Conservation (phyloP, 1,284 basidiomycete species). For the Cutaneotrichosporon spelunceum region DNA sequence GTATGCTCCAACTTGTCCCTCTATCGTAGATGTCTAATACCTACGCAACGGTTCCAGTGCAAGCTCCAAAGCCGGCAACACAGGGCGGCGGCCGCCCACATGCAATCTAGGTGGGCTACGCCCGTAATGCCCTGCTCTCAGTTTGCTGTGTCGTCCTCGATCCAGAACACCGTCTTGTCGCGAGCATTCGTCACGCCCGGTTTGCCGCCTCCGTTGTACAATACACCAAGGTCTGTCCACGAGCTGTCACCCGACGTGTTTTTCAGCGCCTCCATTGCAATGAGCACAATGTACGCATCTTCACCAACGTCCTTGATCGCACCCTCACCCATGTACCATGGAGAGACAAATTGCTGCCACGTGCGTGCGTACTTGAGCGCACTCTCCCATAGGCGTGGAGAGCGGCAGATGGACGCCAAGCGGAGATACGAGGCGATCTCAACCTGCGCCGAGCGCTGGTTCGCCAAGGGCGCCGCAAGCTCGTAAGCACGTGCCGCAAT, state of each 20-base stretch:
- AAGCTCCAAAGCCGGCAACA: too few species aligned
- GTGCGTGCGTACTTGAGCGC: conserved; percentile 9
- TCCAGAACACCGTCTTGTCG: background rate
- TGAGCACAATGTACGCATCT: conserved; percentile 3
- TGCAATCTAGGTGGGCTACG: too few species aligned
- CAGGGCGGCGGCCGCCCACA: too few species aligned
- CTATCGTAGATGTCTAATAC: too few species aligned
- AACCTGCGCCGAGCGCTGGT: background rate
- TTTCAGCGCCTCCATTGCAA: conserved; percentile 13
- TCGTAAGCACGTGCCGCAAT: conserved; percentile 6
- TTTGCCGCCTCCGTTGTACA: background rate
- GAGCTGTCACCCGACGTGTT: background rate
- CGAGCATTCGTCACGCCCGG: background rate
- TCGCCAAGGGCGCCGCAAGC: background rate
- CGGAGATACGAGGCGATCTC: conserved; percentile 1
- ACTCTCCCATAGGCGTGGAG: conserved; percentile 2
- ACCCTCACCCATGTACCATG: background rate
- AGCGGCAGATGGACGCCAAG: background rate
- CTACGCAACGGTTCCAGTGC: too few species aligned
- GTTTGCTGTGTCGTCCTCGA: background rate
- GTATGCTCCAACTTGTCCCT: too few species aligned
- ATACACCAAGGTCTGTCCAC: background rate
- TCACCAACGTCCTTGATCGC: background rate
- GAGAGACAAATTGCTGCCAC: conserved; percentile 1
- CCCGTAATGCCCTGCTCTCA: too few species aligned